phyloP scores from a whole-genome alignment of 768 basidiomycete species.

The Tulasnella sp. region DNA sequence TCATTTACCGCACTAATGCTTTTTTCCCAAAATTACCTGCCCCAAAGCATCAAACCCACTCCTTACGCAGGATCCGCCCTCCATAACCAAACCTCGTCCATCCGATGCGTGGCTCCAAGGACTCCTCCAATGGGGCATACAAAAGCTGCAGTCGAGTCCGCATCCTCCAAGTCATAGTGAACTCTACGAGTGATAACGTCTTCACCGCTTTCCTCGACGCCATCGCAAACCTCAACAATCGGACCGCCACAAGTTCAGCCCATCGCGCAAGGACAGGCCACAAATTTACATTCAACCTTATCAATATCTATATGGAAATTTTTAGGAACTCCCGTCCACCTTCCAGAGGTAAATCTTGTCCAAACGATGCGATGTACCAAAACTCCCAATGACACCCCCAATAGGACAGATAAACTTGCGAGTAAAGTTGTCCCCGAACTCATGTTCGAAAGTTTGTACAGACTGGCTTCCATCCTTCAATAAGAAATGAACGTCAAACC shows the following conservation, averaged over 20 bases:
- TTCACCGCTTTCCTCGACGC: background rate
- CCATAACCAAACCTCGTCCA: conserved; percentile 1
- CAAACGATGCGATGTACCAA: background rate
- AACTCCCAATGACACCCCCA: background rate
- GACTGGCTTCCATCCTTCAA: background rate
- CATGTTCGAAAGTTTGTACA: background rate
- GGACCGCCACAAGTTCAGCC: background rate
- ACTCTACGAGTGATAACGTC: background rate
- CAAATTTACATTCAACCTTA: no score
- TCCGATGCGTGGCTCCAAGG: background rate
- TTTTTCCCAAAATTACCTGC: no score
- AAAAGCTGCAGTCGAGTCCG: background rate
- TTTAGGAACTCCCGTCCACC: background rate
- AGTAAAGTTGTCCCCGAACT: background rate
- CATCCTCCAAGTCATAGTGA: background rate
- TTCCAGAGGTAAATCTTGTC: background rate
- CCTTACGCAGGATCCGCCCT: background rate
- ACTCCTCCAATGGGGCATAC: background rate
- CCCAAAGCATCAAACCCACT: background rate
- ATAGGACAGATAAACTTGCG: background rate
- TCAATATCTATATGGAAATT: background rate
- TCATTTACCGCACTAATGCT: no score
- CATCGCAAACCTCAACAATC: background rate
- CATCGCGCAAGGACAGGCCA: background rate
- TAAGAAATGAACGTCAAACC: background rate